Evolutionary conservation across 169 alveolate genomes (phyloP), one percentile per base, ranked within the genome.

Genomic region (Eimeria sp.): DNA sequence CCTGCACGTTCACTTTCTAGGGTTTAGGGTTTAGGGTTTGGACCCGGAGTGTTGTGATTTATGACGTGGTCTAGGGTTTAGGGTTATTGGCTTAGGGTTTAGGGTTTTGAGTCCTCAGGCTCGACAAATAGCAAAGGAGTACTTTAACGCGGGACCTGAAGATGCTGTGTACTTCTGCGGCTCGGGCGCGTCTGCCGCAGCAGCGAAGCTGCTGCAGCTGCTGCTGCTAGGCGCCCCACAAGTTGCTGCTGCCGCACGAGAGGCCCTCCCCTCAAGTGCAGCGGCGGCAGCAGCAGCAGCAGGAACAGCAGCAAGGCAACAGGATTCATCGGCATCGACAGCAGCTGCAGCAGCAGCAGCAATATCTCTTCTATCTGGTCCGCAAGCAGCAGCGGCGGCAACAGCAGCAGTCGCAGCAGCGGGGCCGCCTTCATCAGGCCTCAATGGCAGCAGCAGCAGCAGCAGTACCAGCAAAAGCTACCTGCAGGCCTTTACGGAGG

Each of bases 121-220:
- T 6, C 70, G 97, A 11, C 96, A 96, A 30, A 96, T 96, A 57
- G 88, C 90, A 80, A 93, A 94, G 95, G 86, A 84, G 58, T 93
- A 93, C 70, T 57, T 96, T 70, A 87, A 94, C 30, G 96, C 88
- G 63, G 34, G 45, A 72, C 95, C 88, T 47, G 89, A 95, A 27
- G 96, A 96, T 67, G 97, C 97, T 20, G 94, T 95, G 43, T 95
- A 95, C 30, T 96, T 96, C 95, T 87, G 96, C 76, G 98, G 98
- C 43, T 58, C 78, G 4, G 98, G 98, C 14, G 96, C 90, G 2
- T 76, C 95, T n/a, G 95, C 78, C 5, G 95, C 96, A 30, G 94
- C 88, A 51, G 22, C 89, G 1, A 94, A 94, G 90, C 70, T 94
- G 43, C 72, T 73, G 27, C 90, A 94, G 72, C 70, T 94, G 47